Evolutionary conservation across 2,329 filamentous ascomycete species (phyloP), one percentile per base, ranked within the genome.

Genomic region (Colletotrichum incanum): DNA sequence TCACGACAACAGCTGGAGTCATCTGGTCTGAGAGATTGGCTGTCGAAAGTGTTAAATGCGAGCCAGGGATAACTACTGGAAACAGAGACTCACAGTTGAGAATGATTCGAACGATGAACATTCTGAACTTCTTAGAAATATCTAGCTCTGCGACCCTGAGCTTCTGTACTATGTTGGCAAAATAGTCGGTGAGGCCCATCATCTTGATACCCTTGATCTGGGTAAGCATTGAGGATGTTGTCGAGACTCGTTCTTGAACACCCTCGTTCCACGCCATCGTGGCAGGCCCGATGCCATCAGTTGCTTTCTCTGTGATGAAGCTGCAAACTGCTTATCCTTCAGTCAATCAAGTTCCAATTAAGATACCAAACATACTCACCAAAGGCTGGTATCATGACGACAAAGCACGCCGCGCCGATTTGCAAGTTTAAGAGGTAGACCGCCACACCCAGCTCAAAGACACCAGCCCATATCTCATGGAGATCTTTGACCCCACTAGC

Each of bases 381-480:
- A 16, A 65, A 41, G 78, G 72, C 81, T 84, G 47, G 86, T 82
- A 2, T 84, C 84, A 62, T 87, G 71, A 9, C 76, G 82, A 77
- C 70, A 31, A 75, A 65, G 37, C 67, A 76, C 4, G 74, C 74
- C 20, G 65, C 71, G 23, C 74, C 75, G 8, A 76, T 73, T 64
- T 75, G 71, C 28, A 55, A 58, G 14, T 74, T 68, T 18, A 77
- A 62, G 16, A 76, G 72, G 8, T 65, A 61, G 12, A 77, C 54
- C 12, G 72, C 75, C 1, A 76, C 12, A 5, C 54, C 64, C 1
- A 77, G 67, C 58, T 77, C 75, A 12, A 77, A 64, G 3, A 68
- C 31, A n/a, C 73, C 69, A 1, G 75, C 73, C 75, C 75, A 76
- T 28, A 65, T 65, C 43, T 77, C 75, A 45, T 75, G 70, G 12